Conservation (phyloP, 192 early-diverging fungal species). For the Podila minutissima region DNA sequence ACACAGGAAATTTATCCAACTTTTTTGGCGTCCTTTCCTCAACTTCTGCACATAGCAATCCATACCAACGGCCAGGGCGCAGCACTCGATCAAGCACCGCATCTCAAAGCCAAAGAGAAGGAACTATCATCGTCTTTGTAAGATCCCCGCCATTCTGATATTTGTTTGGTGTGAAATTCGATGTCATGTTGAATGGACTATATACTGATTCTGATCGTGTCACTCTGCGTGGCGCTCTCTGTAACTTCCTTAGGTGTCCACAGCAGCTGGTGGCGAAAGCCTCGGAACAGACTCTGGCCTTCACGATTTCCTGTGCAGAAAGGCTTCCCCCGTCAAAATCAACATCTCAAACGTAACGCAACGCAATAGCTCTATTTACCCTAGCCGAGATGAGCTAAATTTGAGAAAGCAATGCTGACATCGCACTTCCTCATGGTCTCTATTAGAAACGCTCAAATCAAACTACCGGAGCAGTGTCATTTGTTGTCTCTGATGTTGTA, state of each 20-base stretch:
- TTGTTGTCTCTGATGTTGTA: background rate
- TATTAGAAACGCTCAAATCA: background rate
- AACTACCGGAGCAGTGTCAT: background rate
- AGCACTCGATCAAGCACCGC: background rate
- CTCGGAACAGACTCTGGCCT: constrained; percentile 20
- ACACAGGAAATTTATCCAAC: background rate
- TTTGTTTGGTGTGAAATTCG: background rate
- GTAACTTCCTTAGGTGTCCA: background rate
- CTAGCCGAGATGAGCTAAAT: background rate
- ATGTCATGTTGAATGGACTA: background rate
- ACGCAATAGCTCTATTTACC: background rate
- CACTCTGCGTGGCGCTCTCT: background rate
- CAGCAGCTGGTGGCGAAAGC: background rate
- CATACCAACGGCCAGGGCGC: constrained; percentile 28
- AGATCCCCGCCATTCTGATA: background rate
- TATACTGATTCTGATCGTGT: background rate
- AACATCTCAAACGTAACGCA: constrained; percentile 20
- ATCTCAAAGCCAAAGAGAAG: background rate
- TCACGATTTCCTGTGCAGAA: constrained; percentile 17
- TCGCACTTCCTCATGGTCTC: background rate
- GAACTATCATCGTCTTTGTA: constrained; percentile 38
- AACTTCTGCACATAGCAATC: constrained; percentile 1
- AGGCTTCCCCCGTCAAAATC: constrained; percentile 15
- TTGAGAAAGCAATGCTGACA: background rate
- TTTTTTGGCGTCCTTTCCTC: background rate